Percentiles rank a stretch among this genome's conserved stretches.
These are phyloP conservation scores for Hevea brasiliensis DNA, from an alignment of 345 rosid species.

Conservation along the genomic window DNA sequence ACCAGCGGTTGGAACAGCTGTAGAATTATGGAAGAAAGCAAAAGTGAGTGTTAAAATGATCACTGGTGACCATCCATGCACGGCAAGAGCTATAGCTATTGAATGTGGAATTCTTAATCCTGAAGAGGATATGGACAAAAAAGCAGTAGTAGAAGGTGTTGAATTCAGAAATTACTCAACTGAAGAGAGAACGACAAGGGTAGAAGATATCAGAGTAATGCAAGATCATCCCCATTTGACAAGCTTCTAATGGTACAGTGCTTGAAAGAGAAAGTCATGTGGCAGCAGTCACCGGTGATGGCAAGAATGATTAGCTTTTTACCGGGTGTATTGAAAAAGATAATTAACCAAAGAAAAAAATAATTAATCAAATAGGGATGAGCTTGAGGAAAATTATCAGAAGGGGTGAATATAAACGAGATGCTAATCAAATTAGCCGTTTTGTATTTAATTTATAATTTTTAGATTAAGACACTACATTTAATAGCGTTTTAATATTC, in stretches of 20 bases:
- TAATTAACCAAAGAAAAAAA: no score
- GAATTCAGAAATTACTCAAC: constrained; percentile 57
- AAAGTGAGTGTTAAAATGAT: constrained; percentile 42
- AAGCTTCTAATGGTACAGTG: constrained; percentile 33
- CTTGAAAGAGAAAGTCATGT: not conserved
- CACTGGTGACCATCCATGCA: constrained; percentile 34
- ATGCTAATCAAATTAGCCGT: no score
- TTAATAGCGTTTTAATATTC: no score
- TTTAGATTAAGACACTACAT: no score
- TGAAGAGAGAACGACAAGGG: constrained; percentile 52
- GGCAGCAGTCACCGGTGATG: constrained; percentile 51
- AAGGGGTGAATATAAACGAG: no score
- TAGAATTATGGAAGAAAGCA: constrained; percentile 35
- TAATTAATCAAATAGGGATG: no score
- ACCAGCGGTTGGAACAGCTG: constrained; percentile 38
- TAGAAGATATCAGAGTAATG: constrained; percentile 54
- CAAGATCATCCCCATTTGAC: constrained; percentile 43
- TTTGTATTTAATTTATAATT: no score
- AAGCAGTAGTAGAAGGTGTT: constrained; percentile 43
- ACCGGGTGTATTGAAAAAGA: no score
- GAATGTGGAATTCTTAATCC: constrained; percentile 28
- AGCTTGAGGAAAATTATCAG: no score
- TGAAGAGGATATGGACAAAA: constrained; percentile 8
- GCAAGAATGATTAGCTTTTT: no score
- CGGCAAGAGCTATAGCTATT: no score